These are phyloP conservation scores for Metschnikowia bowlesiae DNA, from an alignment of 805 yeast genomes.

Conservation along the genomic window DNA sequence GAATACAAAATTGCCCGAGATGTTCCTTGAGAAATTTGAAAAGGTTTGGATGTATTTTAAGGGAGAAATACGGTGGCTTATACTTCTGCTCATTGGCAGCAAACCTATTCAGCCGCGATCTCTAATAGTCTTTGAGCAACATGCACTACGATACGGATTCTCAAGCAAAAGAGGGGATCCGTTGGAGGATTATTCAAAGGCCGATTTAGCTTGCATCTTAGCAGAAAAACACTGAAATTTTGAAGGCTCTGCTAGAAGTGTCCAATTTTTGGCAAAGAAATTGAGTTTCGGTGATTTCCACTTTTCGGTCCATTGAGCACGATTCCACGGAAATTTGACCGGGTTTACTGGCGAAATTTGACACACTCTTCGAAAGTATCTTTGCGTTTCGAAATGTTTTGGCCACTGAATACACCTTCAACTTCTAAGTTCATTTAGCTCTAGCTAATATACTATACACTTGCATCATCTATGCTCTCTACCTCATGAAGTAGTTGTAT, in stretches of 20 bases:
- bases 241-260: no score
- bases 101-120: neutral
- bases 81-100: constrained; percentile 2
- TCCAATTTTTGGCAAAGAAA: no score
- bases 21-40: neutral
- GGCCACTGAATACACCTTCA: neutral
- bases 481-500: constrained; percentile 70
- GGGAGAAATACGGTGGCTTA: neutral
- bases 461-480: constrained; percentile 5
- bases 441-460: neutral
- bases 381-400: no score
- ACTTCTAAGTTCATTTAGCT: neutral
- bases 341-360: no score
- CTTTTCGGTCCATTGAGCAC: neutral
- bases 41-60: neutral
- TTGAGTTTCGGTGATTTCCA: no score
- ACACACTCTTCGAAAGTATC: no score
- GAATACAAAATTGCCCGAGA: neutral
- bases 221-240: no score
- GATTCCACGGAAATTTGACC: no score
- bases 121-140: neutral
- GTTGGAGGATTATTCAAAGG: no score
- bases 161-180: neutral
- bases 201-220: no score
- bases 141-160: constrained; percentile 2